Percentiles rank a stretch among this genome's conserved stretches.
These are phyloP conservation scores for Neurospora sp. DNA, from an alignment of 495 filamentous ascomycete species.

Conservation along the genomic window DNA sequence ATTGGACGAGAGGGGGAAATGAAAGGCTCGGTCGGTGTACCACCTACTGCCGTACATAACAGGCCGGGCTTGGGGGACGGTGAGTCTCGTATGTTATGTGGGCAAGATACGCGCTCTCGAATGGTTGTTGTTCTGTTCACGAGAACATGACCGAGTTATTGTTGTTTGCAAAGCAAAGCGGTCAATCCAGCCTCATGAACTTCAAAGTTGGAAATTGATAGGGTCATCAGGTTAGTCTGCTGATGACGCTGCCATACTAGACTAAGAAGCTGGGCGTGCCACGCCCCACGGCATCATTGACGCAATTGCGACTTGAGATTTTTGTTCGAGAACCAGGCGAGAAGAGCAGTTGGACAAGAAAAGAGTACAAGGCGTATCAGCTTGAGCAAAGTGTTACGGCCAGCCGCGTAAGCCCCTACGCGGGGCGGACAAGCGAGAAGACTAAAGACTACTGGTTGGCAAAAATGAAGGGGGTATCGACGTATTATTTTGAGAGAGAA, in stretches of 20 bases:
- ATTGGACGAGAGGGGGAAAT: neutral
- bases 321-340: neutral
- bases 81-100: neutral
- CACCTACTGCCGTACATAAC: neutral
- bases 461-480: neutral
- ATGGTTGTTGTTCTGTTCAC: neutral
- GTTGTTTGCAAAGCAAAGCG: neutral
- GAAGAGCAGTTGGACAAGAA: neutral
- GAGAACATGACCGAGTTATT: neutral
- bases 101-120: neutral
- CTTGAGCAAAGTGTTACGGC: neutral
- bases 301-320: neutral
- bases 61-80: neutral
- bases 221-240: neutral
- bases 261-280: neutral
- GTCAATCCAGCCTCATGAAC: neutral
- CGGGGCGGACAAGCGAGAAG: neutral
- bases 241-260: neutral
- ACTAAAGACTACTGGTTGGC: neutral
- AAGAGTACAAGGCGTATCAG: neutral
- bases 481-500: neutral
- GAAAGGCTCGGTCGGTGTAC: neutral
- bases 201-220: neutral
- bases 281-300: neutral
- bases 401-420: neutral